Conservation (phyloP, 2,329 filamentous ascomycete species). For the Aspergillaceae sp. region DNA sequence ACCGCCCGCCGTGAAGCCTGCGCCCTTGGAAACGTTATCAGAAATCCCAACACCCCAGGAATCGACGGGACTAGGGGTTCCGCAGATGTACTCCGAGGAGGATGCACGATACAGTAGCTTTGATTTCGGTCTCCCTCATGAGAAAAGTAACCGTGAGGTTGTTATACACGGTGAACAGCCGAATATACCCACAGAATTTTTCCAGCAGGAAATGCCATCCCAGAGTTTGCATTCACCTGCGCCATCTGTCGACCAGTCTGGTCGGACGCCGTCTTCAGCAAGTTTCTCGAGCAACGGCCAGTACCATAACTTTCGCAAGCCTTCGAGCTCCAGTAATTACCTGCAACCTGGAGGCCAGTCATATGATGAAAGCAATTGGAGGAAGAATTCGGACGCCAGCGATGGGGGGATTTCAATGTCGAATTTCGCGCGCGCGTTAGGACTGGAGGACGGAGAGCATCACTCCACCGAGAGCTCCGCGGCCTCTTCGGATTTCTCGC, state of each 20-base stretch:
- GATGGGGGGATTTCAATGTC: conserved; percentile 28
- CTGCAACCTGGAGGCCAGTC: conserved; percentile 1
- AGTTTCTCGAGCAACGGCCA: neutral
- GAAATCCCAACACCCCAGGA: neutral
- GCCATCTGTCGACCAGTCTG: neutral
- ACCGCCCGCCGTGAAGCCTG: conserved; percentile 24
- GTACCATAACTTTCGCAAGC: neutral
- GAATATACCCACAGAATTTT: neutral
- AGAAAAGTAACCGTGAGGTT: neutral
- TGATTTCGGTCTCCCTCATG: conserved; percentile 19
- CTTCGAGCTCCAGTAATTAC: conserved; percentile 7
- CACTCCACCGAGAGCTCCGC: conserved; percentile 54
- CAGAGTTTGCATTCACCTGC: neutral
- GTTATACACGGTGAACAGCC: neutral
- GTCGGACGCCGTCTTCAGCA: no score
- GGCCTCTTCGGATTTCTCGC: conserved; percentile 56
- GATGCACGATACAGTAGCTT: conserved; percentile 20
- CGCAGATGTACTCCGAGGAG: conserved; percentile 13
- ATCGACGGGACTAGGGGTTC: conserved; percentile 3
- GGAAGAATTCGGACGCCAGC: conserved; percentile 23
- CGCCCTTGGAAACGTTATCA: conserved; percentile 9
- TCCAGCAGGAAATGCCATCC: neutral
- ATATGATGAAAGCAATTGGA: conserved; percentile 3
- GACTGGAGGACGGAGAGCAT: conserved; percentile 49
- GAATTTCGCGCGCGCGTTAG: conserved; percentile 32